Conservation (phyloP, 1,139 yeast species). For the Spathaspora sp. region DNA sequence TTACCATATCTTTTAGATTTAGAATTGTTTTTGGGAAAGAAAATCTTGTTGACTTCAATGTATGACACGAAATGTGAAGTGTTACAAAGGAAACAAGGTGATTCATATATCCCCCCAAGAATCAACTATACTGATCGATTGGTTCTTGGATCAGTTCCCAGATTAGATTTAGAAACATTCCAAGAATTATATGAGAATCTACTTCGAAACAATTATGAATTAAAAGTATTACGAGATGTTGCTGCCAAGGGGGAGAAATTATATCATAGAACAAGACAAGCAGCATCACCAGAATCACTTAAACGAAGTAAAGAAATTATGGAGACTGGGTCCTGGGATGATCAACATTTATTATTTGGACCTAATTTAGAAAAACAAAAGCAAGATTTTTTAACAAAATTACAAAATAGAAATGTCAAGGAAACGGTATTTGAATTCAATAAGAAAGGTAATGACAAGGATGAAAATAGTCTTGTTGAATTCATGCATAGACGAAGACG, state of each 20-base stretch:
- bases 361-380: slow-evolving; percentile 72
- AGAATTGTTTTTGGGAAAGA: slow-evolving; percentile 86
- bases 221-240: slow-evolving; percentile 64
- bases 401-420: slow-evolving; percentile 65
- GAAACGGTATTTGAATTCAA: slow-evolving; percentile 94
- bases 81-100: slow-evolving; percentile 44
- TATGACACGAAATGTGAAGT: slow-evolving; percentile 60
- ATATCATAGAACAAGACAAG: slow-evolving; percentile 78
- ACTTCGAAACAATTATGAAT: slow-evolving; percentile 66
- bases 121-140: slow-evolving; percentile 74
- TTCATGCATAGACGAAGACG: slow-evolving; percentile 84
- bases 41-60: slow-evolving; percentile 69
- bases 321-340: slow-evolving; percentile 81
- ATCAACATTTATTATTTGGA: slow-evolving; percentile 76
- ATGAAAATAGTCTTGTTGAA: slow-evolving; percentile 70
- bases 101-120: slow-evolving; percentile 47
- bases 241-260: slow-evolving; percentile 85
- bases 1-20: slow-evolving; percentile 87
- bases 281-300: slow-evolving; percentile 83
- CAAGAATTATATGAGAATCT: slow-evolving; percentile 71
- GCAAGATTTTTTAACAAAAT: slow-evolving; percentile 65
- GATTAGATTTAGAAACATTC: slow-evolving; percentile 65
- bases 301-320: slow-evolving; percentile 81
- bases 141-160: slow-evolving; percentile 81
- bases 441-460: slow-evolving; percentile 41